Evolutionary conservation across 78 protist genomes (phyloP).

Genomic region (Monocercomonoides exilis): DNA sequence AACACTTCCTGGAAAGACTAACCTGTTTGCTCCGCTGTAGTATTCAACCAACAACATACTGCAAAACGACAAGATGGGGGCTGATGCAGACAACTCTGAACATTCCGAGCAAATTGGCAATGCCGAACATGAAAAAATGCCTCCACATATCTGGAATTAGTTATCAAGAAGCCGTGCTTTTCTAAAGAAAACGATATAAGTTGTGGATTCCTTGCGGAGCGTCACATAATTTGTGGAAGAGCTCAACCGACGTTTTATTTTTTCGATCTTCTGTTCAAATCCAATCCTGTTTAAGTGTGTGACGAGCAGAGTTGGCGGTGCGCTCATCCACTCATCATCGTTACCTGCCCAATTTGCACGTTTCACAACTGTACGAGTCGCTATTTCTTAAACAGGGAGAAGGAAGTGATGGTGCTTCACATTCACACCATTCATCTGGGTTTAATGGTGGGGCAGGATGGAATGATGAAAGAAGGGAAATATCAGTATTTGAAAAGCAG

Average conservation of each 20-base stretch:
- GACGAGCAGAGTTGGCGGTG: background rate
- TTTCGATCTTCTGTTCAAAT: background rate
- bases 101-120: too few species aligned
- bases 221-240: background rate
- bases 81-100: too few species aligned
- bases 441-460: too few species aligned
- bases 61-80: too few species aligned
- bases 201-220: background rate
- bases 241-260: background rate
- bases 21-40: too few species aligned
- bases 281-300: background rate
- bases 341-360: background rate
- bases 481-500: background rate
- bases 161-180: background rate
- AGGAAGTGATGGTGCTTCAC: too few species aligned
- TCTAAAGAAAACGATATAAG: background rate
- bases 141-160: background rate
- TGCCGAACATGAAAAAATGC: too few species aligned
- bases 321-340: background rate
- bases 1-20: too few species aligned
- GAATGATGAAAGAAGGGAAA: too few species aligned
- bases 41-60: too few species aligned
- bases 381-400: too few species aligned
- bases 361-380: background rate
- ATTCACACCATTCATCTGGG: too few species aligned